A percentile compares a stretch with the other conserved stretches of the same genome.
phyloP scores from a whole-genome alignment of 2,329 filamentous ascomycete genomes.

The Phialocephala subalpina region DNA sequence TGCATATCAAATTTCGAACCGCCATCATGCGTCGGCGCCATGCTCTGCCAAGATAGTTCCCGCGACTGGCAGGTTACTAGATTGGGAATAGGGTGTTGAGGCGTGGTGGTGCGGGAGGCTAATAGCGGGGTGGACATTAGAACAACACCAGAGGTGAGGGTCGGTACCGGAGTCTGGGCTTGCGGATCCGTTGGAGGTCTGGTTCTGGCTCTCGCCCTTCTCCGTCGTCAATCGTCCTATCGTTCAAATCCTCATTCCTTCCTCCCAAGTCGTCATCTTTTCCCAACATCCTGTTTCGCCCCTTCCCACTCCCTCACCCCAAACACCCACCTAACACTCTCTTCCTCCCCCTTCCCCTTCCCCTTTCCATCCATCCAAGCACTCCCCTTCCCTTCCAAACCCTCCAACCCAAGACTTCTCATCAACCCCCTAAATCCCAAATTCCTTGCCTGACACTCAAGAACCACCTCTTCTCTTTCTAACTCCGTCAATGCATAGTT shows the following conservation, averaged over 20 bases:
- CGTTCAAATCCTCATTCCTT: no score
- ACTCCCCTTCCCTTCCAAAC: neutral
- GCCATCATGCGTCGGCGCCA: neutral
- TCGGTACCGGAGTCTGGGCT: no score
- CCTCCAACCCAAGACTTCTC: slow-evolving; percentile 5
- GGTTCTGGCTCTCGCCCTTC: no score
- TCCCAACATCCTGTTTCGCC: neutral
- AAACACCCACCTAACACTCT: neutral
- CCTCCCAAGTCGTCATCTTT: neutral
- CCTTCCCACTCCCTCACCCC: neutral
- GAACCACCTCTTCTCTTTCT: neutral
- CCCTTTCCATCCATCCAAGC: neutral
- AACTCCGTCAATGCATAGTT: neutral
- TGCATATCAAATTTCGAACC: neutral
- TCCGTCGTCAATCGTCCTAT: no score
- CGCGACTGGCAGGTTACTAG: neutral
- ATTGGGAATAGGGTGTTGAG: neutral
- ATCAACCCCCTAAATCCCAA: neutral
- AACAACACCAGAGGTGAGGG: no score
- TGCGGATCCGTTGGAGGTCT: no score
- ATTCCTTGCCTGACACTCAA: neutral
- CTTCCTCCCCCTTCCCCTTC: neutral
- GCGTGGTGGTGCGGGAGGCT: neutral
- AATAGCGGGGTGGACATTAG: neutral
- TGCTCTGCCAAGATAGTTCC: neutral